Evolutionary conservation across 345 rosid species (phyloP).

Genomic region (Microcos paniculata): DNA sequence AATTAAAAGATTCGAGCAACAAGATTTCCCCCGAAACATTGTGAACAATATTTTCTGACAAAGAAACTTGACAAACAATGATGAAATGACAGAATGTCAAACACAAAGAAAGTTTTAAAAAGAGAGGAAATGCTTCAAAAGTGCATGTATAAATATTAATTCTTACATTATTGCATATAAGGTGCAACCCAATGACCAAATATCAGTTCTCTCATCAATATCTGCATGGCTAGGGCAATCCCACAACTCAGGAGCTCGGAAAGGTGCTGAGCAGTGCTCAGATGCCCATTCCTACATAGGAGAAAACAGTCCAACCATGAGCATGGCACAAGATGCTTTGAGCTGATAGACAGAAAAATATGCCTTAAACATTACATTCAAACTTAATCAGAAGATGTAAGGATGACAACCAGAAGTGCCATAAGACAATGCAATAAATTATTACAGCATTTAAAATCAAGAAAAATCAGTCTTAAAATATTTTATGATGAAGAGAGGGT

Average conservation of each 20-base stretch:
- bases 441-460: neutral
- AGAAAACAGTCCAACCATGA: conserved; percentile 11
- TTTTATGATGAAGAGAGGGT: neutral
- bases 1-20: neutral
- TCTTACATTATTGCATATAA: conserved; percentile 92
- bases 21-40: neutral
- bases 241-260: conserved; percentile 99
- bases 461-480: neutral
- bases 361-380: neutral
- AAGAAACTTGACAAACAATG: neutral
- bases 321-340: neutral
- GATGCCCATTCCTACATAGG: conserved; percentile 87
- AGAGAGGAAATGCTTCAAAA: neutral
- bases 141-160: neutral
- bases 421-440: neutral
- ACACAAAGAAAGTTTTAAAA: neutral
- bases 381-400: neutral
- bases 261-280: conserved; percentile 95
- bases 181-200: conserved; percentile 99
- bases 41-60: neutral
- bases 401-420: neutral
- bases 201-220: conserved; percentile 96
- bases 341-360: conserved; percentile 3
- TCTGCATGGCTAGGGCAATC: conserved; percentile 95
- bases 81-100: neutral